These are phyloP conservation scores for Leishmania lainsoni DNA, from an alignment of 208 protist genomes.

Conservation along the genomic window DNA sequence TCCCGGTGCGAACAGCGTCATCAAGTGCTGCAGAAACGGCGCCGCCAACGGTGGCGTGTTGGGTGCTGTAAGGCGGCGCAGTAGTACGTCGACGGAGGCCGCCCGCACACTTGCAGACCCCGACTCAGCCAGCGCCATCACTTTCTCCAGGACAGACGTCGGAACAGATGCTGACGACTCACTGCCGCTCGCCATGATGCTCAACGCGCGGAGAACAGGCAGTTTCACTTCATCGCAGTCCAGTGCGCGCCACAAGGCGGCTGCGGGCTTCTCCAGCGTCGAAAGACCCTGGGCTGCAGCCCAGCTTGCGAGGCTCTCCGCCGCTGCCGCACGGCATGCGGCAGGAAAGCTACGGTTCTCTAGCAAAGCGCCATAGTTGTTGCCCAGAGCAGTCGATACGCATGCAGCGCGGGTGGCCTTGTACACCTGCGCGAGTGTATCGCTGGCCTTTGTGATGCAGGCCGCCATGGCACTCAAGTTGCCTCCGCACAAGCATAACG, in stretches of 20 bases:
- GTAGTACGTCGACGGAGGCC: conserved; percentile 23
- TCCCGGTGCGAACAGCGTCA: conserved; percentile 20
- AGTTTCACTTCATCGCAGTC: conserved; percentile 13
- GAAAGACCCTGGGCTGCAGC: conserved; percentile 17
- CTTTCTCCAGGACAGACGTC: conserved; percentile 24
- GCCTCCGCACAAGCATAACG: conserved; percentile 14
- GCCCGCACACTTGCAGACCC: conserved; percentile 19
- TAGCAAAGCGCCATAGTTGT: conserved; percentile 17
- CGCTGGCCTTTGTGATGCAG: conserved; percentile 23
- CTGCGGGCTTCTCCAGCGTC: conserved; percentile 1
- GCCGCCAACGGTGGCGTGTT: conserved; percentile 1
- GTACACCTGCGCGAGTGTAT: conserved; percentile 24
- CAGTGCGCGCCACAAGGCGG: conserved; percentile 19
- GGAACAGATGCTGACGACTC: conserved; percentile 19
- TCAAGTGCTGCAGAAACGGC: conserved; percentile 12
- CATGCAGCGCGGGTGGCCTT: conserved; percentile 11
- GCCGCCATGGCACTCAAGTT: conserved; percentile 3
- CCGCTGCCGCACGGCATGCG: conserved; percentile 24
- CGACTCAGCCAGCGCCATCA: conserved; percentile 25
- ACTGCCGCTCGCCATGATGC: conserved; percentile 22
- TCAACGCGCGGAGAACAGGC: conserved; percentile 19
- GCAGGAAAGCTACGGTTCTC: conserved; percentile 8
- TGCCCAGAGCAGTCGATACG: conserved; percentile 12
- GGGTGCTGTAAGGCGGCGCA: conserved; percentile 11
- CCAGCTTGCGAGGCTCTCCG: conserved; percentile 29